A percentile compares a stretch with the other conserved stretches of the same genome.
phyloP scores from a whole-genome alignment of 2,329 filamentous ascomycete genomes.

The Sarocladium brachiariae region DNA sequence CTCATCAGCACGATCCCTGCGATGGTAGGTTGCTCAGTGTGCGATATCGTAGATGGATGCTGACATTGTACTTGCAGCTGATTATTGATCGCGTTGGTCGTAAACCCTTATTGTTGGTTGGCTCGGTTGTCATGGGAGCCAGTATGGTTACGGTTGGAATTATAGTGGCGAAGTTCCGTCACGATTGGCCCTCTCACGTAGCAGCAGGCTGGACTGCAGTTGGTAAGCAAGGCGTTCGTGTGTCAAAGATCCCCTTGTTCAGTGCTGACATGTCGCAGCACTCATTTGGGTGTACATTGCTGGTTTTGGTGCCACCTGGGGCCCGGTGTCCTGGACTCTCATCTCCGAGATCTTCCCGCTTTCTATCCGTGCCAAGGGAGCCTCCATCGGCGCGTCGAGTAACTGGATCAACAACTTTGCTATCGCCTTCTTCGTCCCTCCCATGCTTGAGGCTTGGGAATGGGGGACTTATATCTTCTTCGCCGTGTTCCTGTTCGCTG shows the following conservation, averaged over 20 bases:
- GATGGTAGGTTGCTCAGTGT: constrained; percentile 16
- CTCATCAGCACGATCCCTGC: constrained; percentile 35
- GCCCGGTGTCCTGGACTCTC: constrained; percentile 41
- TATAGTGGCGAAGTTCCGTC: constrained; percentile 30
- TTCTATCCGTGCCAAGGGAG: constrained; percentile 37
- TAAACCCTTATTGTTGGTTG: constrained; percentile 30
- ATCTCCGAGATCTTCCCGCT: constrained; percentile 40
- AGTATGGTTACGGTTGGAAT: constrained; percentile 33
- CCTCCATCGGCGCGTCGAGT: constrained; percentile 33
- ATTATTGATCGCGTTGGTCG: constrained; percentile 35
- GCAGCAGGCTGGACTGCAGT: constrained; percentile 33
- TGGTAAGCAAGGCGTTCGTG: not conserved
- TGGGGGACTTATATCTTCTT: constrained; percentile 54
- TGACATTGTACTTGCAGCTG: constrained; percentile 2
- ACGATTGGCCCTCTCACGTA: constrained; percentile 28
- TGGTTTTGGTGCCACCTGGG: constrained; percentile 34
- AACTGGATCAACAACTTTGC: constrained; percentile 42
- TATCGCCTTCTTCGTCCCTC: constrained; percentile 37
- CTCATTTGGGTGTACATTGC: constrained; percentile 44
- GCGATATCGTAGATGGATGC: not conserved
- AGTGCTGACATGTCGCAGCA: constrained; percentile 10
- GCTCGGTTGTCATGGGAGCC: constrained; percentile 31
- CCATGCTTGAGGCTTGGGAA: constrained; percentile 29
- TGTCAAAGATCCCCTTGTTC: not conserved
- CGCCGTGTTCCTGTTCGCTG: constrained; percentile 38